phyloP scores from a whole-genome alignment of 192 early-diverging fungal genomes.

The Pilobolus umbonatus region DNA sequence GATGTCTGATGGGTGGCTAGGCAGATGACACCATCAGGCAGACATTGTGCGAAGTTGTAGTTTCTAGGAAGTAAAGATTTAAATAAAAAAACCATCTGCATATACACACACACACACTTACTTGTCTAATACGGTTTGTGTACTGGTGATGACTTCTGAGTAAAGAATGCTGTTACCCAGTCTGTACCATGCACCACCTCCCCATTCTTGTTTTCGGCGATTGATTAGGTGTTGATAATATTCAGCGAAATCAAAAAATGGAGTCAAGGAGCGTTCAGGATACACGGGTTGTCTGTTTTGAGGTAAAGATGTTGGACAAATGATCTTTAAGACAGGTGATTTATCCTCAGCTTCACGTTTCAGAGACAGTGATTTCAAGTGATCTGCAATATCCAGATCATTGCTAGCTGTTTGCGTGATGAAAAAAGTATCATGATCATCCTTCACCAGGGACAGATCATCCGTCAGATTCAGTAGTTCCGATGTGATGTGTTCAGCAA shows the following conservation, averaged over 20 bases:
- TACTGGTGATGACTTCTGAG: constrained; percentile 72
- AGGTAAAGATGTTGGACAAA: background rate
- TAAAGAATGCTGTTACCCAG: constrained; percentile 79
- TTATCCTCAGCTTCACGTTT: constrained; percentile 1
- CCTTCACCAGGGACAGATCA: background rate
- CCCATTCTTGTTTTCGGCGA: constrained; percentile 36
- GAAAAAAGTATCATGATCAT: constrained; percentile 2
- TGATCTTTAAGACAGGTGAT: constrained; percentile 7
- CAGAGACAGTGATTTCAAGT: background rate
- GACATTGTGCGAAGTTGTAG: constrained; percentile 49
- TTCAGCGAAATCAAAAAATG: constrained; percentile 51
- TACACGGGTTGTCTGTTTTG: constrained; percentile 8
- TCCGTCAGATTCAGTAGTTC: background rate
- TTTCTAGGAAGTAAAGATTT: constrained; percentile 45
- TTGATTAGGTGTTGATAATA: constrained; percentile 49
- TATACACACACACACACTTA: constrained; percentile 29
- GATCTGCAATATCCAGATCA: background rate
- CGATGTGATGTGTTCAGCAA: background rate
- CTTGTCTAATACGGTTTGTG: constrained; percentile 92
- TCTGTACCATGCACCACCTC: constrained; percentile 27
- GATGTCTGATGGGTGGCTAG: constrained; percentile 76
- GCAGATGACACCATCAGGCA: constrained; percentile 79
- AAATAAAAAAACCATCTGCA: background rate
- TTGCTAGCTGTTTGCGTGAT: no score
- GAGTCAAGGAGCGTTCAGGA: constrained; percentile 45